Evolutionary conservation across 371 early-diverging fungal species (phyloP), one percentile per base, ranked within the genome.

Genomic region (Blastocladiella emersonii): DNA sequence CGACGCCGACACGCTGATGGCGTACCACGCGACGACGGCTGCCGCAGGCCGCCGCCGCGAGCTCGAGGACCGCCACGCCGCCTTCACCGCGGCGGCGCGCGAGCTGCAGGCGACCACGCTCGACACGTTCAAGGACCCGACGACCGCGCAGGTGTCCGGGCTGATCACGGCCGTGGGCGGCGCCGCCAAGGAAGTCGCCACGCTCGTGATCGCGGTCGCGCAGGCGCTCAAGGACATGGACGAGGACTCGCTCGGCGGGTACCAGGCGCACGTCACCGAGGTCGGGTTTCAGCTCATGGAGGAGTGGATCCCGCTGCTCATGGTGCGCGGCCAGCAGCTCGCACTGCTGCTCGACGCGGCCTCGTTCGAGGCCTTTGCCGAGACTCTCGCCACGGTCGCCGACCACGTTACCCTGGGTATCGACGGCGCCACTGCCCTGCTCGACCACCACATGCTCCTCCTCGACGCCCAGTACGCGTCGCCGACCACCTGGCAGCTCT

Each of bases 361-460:
- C 1, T 25, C 53, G 15, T 30, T 25, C 8, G 32, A 27, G 32
- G 30, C 27, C 30, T 51, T 51, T 30, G 32, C 53, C 10, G 53
- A 51, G 27, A 51, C 53, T 6, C 15, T 51, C 3, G 53, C 53
- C 15, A 25, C 13, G 32, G 13, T 25, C 53, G 32, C 53, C 1
- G 32, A 51, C 32, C 53, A 30, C 1, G 30, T 51, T 2, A 19
- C 8, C 10, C 53, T 51, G 13, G 53, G 30, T 10, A 7, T 7
- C 32, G 59, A 41, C 32, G 17, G 37, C 25, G 59, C 32, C 3
- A 15, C 37, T 2, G 59, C 59, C 25, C 32, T 59, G 59, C 37
- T 59, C 30, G 59, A 59, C 32, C 59, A 59, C 32, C 44, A 59
- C 44, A 10, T 10, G 37, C 44, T 59, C 8, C 59, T 59, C 15